Evolutionary conservation across 306 rosid genomes (phyloP), one percentile per base, ranked within the genome.

Genomic region (Gleditsia sinensis): DNA sequence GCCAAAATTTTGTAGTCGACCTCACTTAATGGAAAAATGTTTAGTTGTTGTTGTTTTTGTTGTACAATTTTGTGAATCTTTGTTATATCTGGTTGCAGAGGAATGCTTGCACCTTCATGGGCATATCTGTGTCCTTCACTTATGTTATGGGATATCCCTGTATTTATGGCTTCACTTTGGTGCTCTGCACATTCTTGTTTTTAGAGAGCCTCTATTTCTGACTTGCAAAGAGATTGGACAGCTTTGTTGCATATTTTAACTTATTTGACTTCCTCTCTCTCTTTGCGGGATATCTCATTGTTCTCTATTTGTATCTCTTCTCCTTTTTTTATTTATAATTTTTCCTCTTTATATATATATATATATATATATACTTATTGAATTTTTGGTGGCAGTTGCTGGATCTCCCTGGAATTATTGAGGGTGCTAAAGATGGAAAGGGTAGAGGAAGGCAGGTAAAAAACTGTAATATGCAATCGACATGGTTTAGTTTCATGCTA

Each of bases 361-460:
- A n/a, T n/a, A n/a, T n/a, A n/a, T n/a, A n/a, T n/a, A n/a, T n/a
- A n/a, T 77, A 61, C 23, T 67, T 60, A 25, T 69, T 68, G 20
- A 67, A 63, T 73, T 78, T 71, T 67, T 37, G 71, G 55, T 75
- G 88, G 86, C 95, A 94, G 99, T 87, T 94, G 82, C 84, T 94
- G 86, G 97, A 94, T 87, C 97, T 94, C 49, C 98, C 99, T 60
- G 97, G 97, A 66, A 94, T 94, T 86, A 94, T 94, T 62, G 97
- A 94, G 87, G 96, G 99, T 80, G 97, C 97, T 1, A 92, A 94
- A 84, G 99, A 92, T 75, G 97, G 99, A 63, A 94, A 94, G 85
- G 99, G 97, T 53, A 88, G 99, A 90, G 99, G 99, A 80, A 87
- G 99, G 76, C 99, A 94, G 97, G 99, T 94, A 90, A 89, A 70